Evolutionary conservation across 108 stramenopile genomes (phyloP).

Genomic region (Seminavis robusta): DNA sequence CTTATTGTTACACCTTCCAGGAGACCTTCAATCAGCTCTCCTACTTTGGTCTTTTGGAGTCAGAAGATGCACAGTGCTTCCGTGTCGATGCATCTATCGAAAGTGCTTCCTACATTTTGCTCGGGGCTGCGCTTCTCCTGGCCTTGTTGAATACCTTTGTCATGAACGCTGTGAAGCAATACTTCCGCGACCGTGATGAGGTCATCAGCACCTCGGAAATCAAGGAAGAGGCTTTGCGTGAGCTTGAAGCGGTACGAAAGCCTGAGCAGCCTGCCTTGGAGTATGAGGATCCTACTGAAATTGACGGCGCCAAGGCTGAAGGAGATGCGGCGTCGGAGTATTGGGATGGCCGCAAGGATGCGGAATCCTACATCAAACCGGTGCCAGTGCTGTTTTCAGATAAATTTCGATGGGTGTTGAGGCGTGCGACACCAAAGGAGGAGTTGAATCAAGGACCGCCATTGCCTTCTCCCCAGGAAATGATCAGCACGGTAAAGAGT

Average conservation of each 20-base stretch:
- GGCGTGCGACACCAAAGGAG: no score
- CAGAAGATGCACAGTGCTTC: conserved; percentile 76
- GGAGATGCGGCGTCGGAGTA: no score
- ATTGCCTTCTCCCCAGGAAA: no score
- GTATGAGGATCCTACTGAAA: neutral
- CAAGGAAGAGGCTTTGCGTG: no score
- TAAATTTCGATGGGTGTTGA: conserved; percentile 47
- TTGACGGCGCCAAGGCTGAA: no score
- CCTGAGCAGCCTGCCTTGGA: no score
- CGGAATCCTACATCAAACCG: no score
- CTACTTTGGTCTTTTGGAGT: conserved; percentile 56
- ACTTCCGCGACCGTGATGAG: conserved; percentile 27
- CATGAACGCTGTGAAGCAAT: conserved; percentile 35
- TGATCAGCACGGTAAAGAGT: no score
- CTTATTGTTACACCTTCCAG: conserved; percentile 53
- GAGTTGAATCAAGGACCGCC: no score
- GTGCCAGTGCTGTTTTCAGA: conserved; percentile 49
- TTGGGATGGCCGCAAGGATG: no score
- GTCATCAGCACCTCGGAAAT: no score
- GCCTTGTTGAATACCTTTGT: conserved; percentile 44
- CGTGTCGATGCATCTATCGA: conserved; percentile 57
- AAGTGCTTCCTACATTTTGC: conserved; percentile 56
- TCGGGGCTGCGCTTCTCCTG: conserved; percentile 37
- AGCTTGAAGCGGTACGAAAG: no score
- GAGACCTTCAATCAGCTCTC: conserved; percentile 49